Base-by-base conservation (phyloP, 2,329 filamentous ascomycete species). In the Pseudogymnoascus sp. region DNA sequence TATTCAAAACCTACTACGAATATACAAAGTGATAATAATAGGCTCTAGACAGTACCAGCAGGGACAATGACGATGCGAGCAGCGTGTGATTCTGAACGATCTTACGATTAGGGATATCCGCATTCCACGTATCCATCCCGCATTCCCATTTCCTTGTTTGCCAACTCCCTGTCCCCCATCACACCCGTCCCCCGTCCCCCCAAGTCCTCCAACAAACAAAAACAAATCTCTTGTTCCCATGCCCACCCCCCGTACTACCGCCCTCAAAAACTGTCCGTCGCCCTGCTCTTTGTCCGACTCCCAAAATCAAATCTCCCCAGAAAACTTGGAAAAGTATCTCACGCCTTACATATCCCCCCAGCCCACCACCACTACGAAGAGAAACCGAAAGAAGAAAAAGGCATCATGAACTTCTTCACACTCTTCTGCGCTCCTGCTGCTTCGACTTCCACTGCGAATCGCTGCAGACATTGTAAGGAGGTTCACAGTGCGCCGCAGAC, bases 71-170 rank as follows among this genome's bases (percentile, higher is more conserved):
- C 10, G 38, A 31, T 31, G 25, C 50, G 28, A 34, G 5, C 25
- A 34, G 50, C 12, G 28, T 34, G 50, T 56, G 50, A 56, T 34
- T 34, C 50, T 4, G 28, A 56, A 18, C 5, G 1, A 18, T 56
- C n/a, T 34, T 56, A 34, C 50, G n/a, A 34, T 21, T 56, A 56
- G 8, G 50, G 50, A 18, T 56, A 56, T 56, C 50, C 50, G 50
- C 50, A 56, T 56, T 56, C 50, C 50, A 56, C 50, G 50, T 56
- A 56, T 56, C 25, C n/a, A 11, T 56, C 11, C 50, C 50, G n/a
- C 50, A 12, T 18, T 28, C 28, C 12, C 50, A 11, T 56, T 56
- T 56, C 50, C 50, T 56, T 56, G 50, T 56, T 56, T 56, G 50
- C 16, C 25, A 11, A 34, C 50, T 56, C 50, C 50, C 50, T 56